Evolutionary conservation across 2,329 filamentous ascomycete species (phyloP), one percentile per base, ranked within the genome.

Genomic region (Aspergillus puulaauensis): DNA sequence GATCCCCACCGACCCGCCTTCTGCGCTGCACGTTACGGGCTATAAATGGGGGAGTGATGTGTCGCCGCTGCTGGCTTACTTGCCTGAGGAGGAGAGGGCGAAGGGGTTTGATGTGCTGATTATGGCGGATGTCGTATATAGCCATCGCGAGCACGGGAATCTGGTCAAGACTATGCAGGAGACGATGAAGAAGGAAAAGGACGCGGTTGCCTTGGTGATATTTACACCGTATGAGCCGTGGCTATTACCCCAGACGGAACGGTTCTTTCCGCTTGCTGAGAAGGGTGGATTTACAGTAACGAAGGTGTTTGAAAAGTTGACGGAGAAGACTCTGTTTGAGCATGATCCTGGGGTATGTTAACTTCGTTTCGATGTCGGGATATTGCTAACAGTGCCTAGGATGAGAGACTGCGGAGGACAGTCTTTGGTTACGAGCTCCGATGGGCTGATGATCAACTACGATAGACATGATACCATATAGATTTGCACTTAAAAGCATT

Each of bases 141-240:
- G 95, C 59, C 92, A 97, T 72, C 89, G 87, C 4, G 92, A 96
- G 77, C 93, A 97, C 70, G 79, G 76, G 2, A 91, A 90, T 68
- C 80, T 97, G 59, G 80, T 96, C 63, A 82, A 83, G 63, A 91
- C 89, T 4, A 84, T 97, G 59, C 79, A 83, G 67, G 72, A 83
- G 68, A 90, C 89, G 15, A 75, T 97, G 67, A 83, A 82, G 65
- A 80, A 77, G 60, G 73, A 77, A 3, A 66, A 72, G 3, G 78
- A 78, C 2, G 85, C 88, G 49, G 82, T 82, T 54, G 91, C 92
- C 2, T 84, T 93, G 66, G 92, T 97, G 7, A 96, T 97, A 74
- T 98, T 97, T 78, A 96, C 93, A 0, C 93, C 91, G 19, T 96
- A 98, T 76, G 83, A 95, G 61, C 93, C 93, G 1, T 97, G 93